Percentiles rank a stretch among this genome's conserved stretches.
Evolutionary conservation across 805 yeast genomes (phyloP).

Genomic region (Hanseniaspora mollemarum): DNA sequence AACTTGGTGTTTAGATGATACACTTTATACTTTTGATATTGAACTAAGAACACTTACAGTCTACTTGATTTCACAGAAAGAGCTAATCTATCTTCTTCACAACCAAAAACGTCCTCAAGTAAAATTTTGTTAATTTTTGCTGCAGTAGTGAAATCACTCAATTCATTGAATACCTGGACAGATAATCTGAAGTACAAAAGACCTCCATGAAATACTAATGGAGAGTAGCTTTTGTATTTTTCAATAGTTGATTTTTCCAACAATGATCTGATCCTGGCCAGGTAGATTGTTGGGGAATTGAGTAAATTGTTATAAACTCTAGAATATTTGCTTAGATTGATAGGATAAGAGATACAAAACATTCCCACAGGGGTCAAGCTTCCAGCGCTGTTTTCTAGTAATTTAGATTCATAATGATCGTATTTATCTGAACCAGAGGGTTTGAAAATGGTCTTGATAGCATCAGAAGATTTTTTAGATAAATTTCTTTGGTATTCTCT

Average conservation of each 20-base stretch:
- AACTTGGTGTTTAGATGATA: too few species aligned
- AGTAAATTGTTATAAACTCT: constrained; percentile 18
- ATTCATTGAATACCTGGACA: constrained; percentile 49
- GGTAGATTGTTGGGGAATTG: constrained; percentile 17
- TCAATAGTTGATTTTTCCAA: constrained; percentile 23
- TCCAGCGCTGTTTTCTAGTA: constrained; percentile 23
- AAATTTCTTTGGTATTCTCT: constrained; percentile 37
- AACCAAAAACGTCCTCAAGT: constrained; percentile 23
- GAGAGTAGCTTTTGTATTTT: constrained; percentile 39
- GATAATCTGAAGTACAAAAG: constrained; percentile 41
- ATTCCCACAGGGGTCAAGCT: constrained; percentile 21
- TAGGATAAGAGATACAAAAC: constrained; percentile 36
- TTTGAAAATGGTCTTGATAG: constrained; percentile 33
- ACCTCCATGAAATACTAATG: constrained; percentile 35
- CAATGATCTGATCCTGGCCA: constrained; percentile 18
- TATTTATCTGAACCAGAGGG: constrained; percentile 28
- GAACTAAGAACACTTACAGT: too few species aligned
- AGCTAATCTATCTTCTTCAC: constrained; percentile 16
- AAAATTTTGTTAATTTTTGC: constrained; percentile 32
- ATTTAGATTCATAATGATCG: constrained; percentile 23
- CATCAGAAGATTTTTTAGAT: constrained; percentile 35
- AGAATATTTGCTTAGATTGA: constrained; percentile 28
- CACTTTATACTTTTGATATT: too few species aligned
- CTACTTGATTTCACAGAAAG: not conserved
- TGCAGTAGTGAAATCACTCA: constrained; percentile 42